A percentile compares a stretch with the other conserved stretches of the same genome.
These are phyloP conservation scores for Phytophthora macrochlamydospora DNA, from an alignment of 352 stramenopile genomes.

Conservation along the genomic window DNA sequence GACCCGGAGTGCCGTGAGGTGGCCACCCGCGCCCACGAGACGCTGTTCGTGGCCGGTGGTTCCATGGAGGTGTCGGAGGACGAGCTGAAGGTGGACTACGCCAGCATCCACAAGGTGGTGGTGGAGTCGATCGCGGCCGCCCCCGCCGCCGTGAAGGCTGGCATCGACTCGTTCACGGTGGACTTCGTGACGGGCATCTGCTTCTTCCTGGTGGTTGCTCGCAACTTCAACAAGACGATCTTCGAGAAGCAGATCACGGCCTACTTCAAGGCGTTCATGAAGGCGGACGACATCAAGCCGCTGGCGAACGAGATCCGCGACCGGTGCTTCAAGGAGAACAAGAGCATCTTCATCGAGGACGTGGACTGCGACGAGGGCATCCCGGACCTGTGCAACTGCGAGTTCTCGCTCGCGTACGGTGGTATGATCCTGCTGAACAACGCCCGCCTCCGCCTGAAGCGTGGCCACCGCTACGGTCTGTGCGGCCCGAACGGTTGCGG, in stretches of 20 bases:
- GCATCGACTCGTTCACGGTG: constrained; percentile 90
- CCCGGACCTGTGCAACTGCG: constrained; percentile 98
- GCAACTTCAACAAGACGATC: constrained; percentile 94
- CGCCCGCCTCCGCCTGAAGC: constrained; percentile 90
- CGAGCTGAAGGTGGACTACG: constrained; percentile 93
- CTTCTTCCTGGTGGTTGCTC: constrained; percentile 87
- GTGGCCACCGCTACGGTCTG: constrained; percentile 94
- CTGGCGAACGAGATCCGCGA: constrained; percentile 80
- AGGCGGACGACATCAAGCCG: constrained; percentile 63
- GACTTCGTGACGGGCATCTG: constrained; percentile 89
- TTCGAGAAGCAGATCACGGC: constrained; percentile 92
- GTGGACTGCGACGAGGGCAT: constrained; percentile 97
- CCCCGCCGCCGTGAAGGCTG: constrained; percentile 83
- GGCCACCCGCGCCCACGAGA: constrained; percentile 92
- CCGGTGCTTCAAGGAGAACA: constrained; percentile 90
- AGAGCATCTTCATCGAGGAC: constrained; percentile 93
- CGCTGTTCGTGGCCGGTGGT: constrained; percentile 94
- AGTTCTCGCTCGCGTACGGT: constrained; percentile 98
- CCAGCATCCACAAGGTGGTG: constrained; percentile 77
- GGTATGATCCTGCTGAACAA: constrained; percentile 93
- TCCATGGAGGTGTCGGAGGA: constrained; percentile 91
- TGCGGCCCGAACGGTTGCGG: constrained; percentile 93
- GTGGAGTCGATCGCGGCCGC: constrained; percentile 80
- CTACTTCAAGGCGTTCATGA: constrained; percentile 91
- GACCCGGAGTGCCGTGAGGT: constrained; percentile 98